Conservation (phyloP, 148 eudicot species). For the Silene uniflora region DNA sequence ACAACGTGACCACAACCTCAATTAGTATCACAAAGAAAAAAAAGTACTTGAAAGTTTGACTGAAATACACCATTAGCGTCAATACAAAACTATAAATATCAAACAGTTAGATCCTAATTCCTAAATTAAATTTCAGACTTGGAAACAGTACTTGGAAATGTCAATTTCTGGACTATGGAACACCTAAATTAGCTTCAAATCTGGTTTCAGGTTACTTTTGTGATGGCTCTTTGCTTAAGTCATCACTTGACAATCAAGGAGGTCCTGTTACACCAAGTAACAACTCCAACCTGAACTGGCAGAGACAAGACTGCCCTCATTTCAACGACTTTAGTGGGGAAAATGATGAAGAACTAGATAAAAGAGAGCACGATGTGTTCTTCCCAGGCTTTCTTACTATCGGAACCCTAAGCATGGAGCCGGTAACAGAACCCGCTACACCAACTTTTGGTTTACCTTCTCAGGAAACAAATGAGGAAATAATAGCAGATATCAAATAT, state of each 20-base stretch:
- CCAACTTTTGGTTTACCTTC: constrained; percentile 43
- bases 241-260: constrained; percentile 34
- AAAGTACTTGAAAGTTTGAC: no score
- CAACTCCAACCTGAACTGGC: constrained; percentile 23
- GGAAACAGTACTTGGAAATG: not conserved
- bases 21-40: no score
- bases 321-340: constrained; percentile 9
- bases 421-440: constrained; percentile 49
- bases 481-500: constrained; percentile 36
- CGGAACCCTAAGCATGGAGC: constrained; percentile 67
- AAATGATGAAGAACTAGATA: constrained; percentile 20
- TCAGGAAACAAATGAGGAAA: constrained; percentile 33
- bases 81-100: not conserved
- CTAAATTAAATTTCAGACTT: not conserved
- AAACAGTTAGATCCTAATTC: not conserved
- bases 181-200: not conserved
- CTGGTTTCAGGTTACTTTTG: constrained; percentile 38
- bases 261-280: constrained; percentile 29
- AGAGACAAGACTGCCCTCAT: constrained; percentile 21
- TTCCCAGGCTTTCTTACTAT: constrained; percentile 66
- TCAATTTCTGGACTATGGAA: not conserved
- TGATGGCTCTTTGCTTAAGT: constrained; percentile 27
- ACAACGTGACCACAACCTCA: no score
- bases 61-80: not conserved
- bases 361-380: constrained; percentile 32